Evolutionary conservation across 202 grass and related monocot genomes (phyloP).

Genomic region (Setaria italica): DNA sequence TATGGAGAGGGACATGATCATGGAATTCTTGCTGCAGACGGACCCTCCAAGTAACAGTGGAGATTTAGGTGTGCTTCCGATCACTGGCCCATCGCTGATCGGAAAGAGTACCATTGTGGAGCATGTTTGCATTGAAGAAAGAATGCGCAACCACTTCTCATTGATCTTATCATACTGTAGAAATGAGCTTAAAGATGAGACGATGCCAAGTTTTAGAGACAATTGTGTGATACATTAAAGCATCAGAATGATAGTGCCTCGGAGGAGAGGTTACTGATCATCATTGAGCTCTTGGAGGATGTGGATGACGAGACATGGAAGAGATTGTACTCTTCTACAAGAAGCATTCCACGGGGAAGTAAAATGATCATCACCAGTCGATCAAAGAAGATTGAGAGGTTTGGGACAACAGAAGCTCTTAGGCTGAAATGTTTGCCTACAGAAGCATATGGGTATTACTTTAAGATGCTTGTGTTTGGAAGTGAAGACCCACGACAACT

Average conservation of each 20-base stretch:
- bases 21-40: background rate
- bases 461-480: slow-evolving; percentile 29
- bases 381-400: background rate
- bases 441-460: slow-evolving; percentile 12
- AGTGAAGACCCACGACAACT: background rate
- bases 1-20: background rate
- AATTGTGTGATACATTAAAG: background rate
- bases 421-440: background rate
- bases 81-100: background rate
- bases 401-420: slow-evolving; percentile 19
- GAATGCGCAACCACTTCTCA: background rate
- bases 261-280: background rate
- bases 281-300: background rate
- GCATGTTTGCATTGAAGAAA: background rate
- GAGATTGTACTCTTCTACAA: background rate
- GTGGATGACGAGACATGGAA: slow-evolving; percentile 3
- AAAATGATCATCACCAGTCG: slow-evolving; percentile 24
- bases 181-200: background rate
- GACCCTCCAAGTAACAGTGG: background rate
- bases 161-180: background rate
- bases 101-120: slow-evolving; percentile 16
- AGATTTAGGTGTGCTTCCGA: background rate
- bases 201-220: background rate
- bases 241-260: background rate
- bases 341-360: background rate